A percentile compares a stretch with the other conserved stretches of the same genome.
Evolutionary conservation across 805 yeast genomes (phyloP).

Genomic region (Cyberlindnera meyerae): DNA sequence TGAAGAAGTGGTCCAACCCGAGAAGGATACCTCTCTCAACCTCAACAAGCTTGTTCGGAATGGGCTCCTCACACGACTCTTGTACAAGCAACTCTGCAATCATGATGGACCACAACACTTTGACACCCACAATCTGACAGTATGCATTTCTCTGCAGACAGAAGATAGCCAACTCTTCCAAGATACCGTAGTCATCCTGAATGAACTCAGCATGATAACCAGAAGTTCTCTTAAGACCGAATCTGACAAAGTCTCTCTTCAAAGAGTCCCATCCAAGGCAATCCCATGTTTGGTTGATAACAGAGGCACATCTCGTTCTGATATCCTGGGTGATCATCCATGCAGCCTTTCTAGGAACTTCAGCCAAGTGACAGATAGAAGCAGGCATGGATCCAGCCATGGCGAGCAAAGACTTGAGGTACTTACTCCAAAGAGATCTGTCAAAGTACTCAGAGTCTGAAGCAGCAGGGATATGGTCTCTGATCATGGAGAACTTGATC

Average conservation of each 20-base stretch:
- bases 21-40: conserved; percentile 59
- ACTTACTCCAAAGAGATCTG: conserved; percentile 64
- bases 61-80: conserved; percentile 52
- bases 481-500: conserved; percentile 44
- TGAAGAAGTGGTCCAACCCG: conserved; percentile 62
- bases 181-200: conserved; percentile 50
- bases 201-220: conserved; percentile 69
- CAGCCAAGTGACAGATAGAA: conserved; percentile 63
- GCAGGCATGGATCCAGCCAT: conserved; percentile 65
- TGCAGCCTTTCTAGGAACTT: conserved; percentile 70
- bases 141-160: conserved; percentile 61
- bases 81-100: conserved; percentile 60
- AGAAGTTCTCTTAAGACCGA: conserved; percentile 57
- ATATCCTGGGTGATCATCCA: conserved; percentile 57
- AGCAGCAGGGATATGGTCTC: conserved; percentile 47
- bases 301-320: conserved; percentile 50
- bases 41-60: conserved; percentile 49
- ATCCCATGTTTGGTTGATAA: conserved; percentile 68
- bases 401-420: conserved; percentile 49
- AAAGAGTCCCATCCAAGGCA: conserved; percentile 59
- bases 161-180: conserved; percentile 60
- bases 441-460: conserved; percentile 48
- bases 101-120: conserved; percentile 65
- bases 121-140: conserved; percentile 59
- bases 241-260: conserved; percentile 49